Conservation (phyloP, 2,329 filamentous ascomycete species). For the Fusarium sterilihyphosum region DNA sequence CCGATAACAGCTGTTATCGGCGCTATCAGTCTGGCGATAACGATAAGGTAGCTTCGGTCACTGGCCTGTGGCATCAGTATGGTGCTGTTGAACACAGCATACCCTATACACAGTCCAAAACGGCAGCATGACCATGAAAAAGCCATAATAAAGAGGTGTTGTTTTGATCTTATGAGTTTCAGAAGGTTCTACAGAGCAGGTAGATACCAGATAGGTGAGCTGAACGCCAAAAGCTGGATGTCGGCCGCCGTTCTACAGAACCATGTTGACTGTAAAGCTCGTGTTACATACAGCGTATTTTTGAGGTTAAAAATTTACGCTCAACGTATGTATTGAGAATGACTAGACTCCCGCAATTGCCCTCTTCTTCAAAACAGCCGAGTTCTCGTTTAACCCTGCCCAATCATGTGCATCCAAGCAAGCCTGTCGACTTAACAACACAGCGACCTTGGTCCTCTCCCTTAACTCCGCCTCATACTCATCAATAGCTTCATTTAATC, state of each 20-base stretch:
- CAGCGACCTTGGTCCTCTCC: constrained; percentile 3
- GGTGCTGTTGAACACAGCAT: not conserved
- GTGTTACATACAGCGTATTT: too few relatives aligned
- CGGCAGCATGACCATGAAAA: not conserved
- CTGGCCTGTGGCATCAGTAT: too few relatives aligned
- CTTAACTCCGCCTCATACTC: not conserved
- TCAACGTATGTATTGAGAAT: accelerated
- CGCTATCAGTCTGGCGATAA: not conserved
- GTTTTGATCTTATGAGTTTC: accelerated
- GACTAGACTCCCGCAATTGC: not conserved
- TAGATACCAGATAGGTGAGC: accelerated
- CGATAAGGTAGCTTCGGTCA: too few relatives aligned
- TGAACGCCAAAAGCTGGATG: accelerated
- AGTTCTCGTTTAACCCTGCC: not conserved
- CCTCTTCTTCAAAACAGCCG: constrained; percentile 5
- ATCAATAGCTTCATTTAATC: not conserved
- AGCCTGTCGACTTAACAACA: constrained; percentile 5
- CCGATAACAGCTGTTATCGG: too few relatives aligned
- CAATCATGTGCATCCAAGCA: constrained; percentile 14
- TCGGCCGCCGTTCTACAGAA: too few relatives aligned
- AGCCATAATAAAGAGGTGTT: not conserved
- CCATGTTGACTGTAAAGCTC: too few relatives aligned
- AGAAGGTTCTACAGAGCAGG: accelerated
- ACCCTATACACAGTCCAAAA: not conserved
- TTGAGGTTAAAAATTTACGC: accelerated